A percentile compares a stretch with the other conserved stretches of the same genome.
Conservation (phyloP, 208 protist genomes). For the Acanthamoeba triangularis region DNA sequence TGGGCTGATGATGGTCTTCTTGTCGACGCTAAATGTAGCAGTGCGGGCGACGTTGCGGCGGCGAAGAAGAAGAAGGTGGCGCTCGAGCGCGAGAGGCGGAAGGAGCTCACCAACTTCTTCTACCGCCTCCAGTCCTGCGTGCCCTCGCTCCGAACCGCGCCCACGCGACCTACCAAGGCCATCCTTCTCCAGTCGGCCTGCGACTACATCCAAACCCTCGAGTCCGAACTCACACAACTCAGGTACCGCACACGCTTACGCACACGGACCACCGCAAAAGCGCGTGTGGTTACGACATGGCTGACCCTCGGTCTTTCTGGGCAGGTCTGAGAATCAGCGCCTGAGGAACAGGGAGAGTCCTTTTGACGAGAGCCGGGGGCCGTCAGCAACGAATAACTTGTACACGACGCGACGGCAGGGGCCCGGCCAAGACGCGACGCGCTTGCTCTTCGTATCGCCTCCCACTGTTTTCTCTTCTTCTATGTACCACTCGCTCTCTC, state of each 20-base stretch:
- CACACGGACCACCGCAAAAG: too few relatives aligned
- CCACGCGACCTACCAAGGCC: conserved; percentile 34
- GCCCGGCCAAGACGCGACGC: conserved; percentile 23
- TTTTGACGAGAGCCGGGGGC: background rate
- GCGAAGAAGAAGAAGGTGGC: conserved; percentile 74
- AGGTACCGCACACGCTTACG: background rate
- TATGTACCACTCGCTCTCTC: conserved; percentile 16
- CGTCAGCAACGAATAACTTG: background rate
- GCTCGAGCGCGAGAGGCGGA: conserved; percentile 70
- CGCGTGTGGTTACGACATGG: background rate
- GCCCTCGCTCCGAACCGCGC: background rate
- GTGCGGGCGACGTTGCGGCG: conserved; percentile 24
- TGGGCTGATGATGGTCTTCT: background rate
- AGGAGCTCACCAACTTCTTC: conserved; percentile 75
- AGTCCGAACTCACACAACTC: conserved; percentile 6
- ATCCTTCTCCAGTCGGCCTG: conserved; percentile 64
- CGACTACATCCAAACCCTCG: conserved; percentile 60
- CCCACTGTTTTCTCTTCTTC: conserved; percentile 50
- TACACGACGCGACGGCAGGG: conserved; percentile 29
- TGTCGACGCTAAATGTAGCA: background rate
- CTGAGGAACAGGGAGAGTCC: conserved; percentile 7
- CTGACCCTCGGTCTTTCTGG: background rate
- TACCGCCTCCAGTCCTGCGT: conserved; percentile 62
- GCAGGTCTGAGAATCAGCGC: conserved; percentile 35
- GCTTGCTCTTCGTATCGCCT: conserved; percentile 70